These are phyloP conservation scores for Aspergillus cristatus DNA, from an alignment of 495 filamentous ascomycete genomes.

Conservation along the genomic window DNA sequence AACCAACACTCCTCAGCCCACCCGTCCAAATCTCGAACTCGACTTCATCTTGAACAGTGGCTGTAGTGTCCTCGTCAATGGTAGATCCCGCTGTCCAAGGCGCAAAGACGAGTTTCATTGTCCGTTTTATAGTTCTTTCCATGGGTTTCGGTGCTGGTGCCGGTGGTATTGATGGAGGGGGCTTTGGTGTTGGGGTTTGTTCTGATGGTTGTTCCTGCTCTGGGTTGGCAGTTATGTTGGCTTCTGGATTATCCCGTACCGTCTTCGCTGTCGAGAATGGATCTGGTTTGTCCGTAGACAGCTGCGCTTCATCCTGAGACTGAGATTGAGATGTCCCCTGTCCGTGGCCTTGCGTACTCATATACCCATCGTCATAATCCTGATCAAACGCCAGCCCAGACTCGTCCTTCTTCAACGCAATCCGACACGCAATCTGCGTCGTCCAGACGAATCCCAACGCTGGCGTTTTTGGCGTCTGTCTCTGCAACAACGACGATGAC, in stretches of 20 bases:
- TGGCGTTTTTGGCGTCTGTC: slow-evolving; percentile 60
- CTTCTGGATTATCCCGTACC: neutral
- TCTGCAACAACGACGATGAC: slow-evolving; percentile 2
- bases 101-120: slow-evolving; percentile 75
- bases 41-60: slow-evolving; percentile 26
- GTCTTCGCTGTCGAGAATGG: neutral
- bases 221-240: neutral
- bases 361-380: slow-evolving; percentile 1
- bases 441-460: slow-evolving; percentile 83
- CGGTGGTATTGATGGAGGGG: neutral
- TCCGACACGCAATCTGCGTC: slow-evolving; percentile 71
- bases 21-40: slow-evolving; percentile 46
- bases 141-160: neutral
- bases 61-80: too few relatives aligned
- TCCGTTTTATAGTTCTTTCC: slow-evolving; percentile 36
- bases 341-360: too few relatives aligned
- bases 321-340: too few relatives aligned
- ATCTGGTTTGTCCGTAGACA: neutral
- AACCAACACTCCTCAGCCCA: slow-evolving; percentile 23
- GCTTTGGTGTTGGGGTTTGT: neutral
- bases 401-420: slow-evolving; percentile 71
- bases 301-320: neutral
- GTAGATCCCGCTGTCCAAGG: slow-evolving; percentile 48
- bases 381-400: too few relatives aligned
- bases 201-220: neutral